Evolutionary conservation across 2,329 filamentous ascomycete genomes (phyloP).

Genomic region (Graphiopsis chlorocephala): DNA sequence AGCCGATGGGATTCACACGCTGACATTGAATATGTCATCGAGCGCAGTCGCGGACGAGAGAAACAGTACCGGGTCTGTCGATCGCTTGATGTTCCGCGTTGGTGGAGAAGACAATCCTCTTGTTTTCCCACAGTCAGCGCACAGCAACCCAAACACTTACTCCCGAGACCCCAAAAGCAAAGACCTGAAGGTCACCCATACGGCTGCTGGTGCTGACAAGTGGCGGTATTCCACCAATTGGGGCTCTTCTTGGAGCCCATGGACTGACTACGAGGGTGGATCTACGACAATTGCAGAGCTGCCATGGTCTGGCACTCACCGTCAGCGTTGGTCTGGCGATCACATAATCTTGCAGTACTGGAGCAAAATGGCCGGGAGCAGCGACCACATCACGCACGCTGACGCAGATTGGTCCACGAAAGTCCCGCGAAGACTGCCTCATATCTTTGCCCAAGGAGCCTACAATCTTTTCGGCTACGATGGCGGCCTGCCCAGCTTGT

Average conservation of each 20-base stretch:
- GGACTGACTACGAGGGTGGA: constrained; percentile 54
- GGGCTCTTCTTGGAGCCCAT: constrained; percentile 58
- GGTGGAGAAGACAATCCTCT: constrained; percentile 59
- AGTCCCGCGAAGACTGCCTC: constrained; percentile 54
- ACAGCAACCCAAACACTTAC: constrained; percentile 58
- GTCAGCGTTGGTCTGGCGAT: constrained; percentile 61
- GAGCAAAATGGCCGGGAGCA: constrained; percentile 58
- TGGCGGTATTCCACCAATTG: constrained; percentile 63
- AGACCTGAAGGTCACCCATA: constrained; percentile 47
- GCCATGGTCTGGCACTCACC: constrained; percentile 53
- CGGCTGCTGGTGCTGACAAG: constrained; percentile 59
- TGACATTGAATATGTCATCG: constrained; percentile 56
- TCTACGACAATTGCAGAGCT: constrained; percentile 50
- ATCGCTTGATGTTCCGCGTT: constrained; percentile 62
- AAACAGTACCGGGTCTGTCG: constrained; percentile 51
- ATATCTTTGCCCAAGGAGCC: constrained; percentile 60
- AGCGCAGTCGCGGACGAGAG: constrained; percentile 39
- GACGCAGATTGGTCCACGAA: constrained; percentile 47
- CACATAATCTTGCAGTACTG: constrained; percentile 65
- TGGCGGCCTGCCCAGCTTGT: constrained; percentile 53
- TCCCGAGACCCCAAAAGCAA: constrained; percentile 27
- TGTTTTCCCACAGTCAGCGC: constrained; percentile 54
- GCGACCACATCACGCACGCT: constrained; percentile 58
- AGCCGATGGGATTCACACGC: constrained; percentile 58
- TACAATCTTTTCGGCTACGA: constrained; percentile 66